Percentiles rank a stretch among this genome's conserved stretches.
Conservation (phyloP, 306 rosid species). For the Vigna reflexopilosa region DNA sequence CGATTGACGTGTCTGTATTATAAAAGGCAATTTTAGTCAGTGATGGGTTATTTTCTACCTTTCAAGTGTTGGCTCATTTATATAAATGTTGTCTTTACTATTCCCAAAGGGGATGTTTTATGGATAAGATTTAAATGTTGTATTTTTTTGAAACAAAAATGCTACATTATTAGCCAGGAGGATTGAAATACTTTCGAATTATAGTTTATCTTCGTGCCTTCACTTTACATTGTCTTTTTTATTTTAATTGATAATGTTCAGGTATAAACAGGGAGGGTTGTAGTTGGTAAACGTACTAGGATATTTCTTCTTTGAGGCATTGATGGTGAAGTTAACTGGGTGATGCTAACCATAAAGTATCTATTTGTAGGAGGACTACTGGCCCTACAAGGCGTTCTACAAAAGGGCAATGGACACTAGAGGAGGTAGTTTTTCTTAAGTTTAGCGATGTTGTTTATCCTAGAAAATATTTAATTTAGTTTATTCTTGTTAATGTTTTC, state of each 20-base stretch:
- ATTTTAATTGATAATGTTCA: not conserved
- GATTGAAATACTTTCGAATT: slow-evolving; percentile 8
- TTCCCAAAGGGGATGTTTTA: too few species aligned
- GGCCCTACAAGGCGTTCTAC: slow-evolving; percentile 99
- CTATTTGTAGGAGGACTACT: slow-evolving; percentile 79
- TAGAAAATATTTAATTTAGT: not conserved
- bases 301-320: slow-evolving; percentile 31
- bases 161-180: not conserved
- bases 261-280: not conserved
- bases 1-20: not conserved
- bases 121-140: too few species aligned
- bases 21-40: not conserved
- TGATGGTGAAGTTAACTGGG: slow-evolving; percentile 2
- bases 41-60: slow-evolving; percentile 12
- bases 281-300: slow-evolving; percentile 3
- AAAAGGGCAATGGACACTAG: slow-evolving; percentile 95
- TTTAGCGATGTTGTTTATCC: slow-evolving; percentile 16
- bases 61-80: not conserved
- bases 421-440: slow-evolving; percentile 68
- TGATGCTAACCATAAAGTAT: slow-evolving; percentile 36
- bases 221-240: slow-evolving; percentile 24
- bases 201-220: slow-evolving; percentile 8
- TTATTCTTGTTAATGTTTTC: not conserved
- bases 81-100: too few species aligned
- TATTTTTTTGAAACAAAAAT: too few species aligned